Evolutionary conservation across 352 stramenopile genomes (phyloP).

Genomic region (Stramenopiles sp.): DNA sequence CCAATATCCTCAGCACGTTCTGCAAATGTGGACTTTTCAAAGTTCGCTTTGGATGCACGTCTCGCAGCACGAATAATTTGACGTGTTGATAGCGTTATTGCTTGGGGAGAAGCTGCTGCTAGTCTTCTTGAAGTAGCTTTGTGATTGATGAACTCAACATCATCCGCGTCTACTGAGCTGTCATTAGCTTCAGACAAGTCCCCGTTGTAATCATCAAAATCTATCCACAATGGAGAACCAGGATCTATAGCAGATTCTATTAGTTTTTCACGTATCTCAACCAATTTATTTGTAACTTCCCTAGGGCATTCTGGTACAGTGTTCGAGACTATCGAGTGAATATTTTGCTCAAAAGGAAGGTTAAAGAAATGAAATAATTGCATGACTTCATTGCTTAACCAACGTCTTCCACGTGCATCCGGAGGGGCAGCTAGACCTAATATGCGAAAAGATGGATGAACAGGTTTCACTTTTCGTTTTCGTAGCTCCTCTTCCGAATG

Average conservation of each 20-base stretch:
- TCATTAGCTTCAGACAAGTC: not conserved
- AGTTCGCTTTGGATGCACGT: not conserved
- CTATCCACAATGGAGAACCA: not conserved
- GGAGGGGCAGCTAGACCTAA: conserved; percentile 39
- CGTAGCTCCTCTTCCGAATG: conserved; percentile 16
- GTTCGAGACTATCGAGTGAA: not conserved
- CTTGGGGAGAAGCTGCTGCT: not conserved
- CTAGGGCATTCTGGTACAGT: not conserved
- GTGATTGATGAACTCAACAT: not conserved
- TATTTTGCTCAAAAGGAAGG: not conserved
- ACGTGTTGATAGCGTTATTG: not conserved
- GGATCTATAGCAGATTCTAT: not conserved
- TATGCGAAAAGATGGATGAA: conserved; percentile 66
- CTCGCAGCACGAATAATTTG: conserved; percentile 6
- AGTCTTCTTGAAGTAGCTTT: not conserved
- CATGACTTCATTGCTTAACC: conserved; percentile 10
- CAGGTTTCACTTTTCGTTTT: conserved; percentile 31
- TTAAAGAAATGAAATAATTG: conserved; percentile 10
- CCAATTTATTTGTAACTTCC: not conserved
- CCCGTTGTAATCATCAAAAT: not conserved
- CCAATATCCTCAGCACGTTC: not conserved
- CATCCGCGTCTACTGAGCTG: not conserved
- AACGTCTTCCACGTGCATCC: not conserved
- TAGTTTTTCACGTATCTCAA: not conserved
- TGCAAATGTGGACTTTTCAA: not conserved